phyloP scores from a whole-genome alignment of 306 rosid genomes.

The Trifolium pratense region DNA sequence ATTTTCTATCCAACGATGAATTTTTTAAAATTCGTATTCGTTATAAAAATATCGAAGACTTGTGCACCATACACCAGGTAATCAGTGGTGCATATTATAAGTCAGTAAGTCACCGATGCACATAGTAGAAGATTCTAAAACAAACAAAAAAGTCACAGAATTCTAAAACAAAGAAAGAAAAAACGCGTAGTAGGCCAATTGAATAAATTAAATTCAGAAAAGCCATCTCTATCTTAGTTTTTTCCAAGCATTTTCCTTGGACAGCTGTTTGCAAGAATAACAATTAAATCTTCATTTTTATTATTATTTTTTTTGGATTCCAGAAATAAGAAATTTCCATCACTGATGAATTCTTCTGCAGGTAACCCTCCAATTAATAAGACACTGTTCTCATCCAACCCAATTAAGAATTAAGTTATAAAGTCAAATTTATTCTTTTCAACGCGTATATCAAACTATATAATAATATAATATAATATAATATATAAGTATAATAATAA shows the following conservation, averaged over 20 bases:
- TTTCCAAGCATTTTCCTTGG: background rate
- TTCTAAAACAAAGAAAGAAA: too few relatives aligned
- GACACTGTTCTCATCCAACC: background rate
- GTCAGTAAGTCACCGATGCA: too few relatives aligned
- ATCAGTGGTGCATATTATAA: too few relatives aligned
- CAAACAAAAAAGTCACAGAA: too few relatives aligned
- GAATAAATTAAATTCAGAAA: background rate
- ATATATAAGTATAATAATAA: background rate
- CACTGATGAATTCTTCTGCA: slow-evolving; percentile 37
- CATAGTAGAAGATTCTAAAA: background rate
- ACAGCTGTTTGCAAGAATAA: background rate
- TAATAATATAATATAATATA: background rate
- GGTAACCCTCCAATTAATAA: background rate
- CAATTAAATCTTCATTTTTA: background rate
- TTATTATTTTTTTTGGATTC: background rate
- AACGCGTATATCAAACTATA: background rate
- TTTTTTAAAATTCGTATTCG: too few relatives aligned
- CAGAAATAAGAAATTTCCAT: slow-evolving; percentile 28
- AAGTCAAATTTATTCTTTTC: background rate
- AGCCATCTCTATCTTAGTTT: background rate
- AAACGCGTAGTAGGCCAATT: background rate
- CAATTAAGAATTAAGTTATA: background rate
- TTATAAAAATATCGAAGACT: too few relatives aligned
- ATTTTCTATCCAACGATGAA: too few relatives aligned
- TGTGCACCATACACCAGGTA: too few relatives aligned